phyloP scores from a whole-genome alignment of 495 filamentous ascomycete species.

The Lasiosphaeria miniovina region DNA sequence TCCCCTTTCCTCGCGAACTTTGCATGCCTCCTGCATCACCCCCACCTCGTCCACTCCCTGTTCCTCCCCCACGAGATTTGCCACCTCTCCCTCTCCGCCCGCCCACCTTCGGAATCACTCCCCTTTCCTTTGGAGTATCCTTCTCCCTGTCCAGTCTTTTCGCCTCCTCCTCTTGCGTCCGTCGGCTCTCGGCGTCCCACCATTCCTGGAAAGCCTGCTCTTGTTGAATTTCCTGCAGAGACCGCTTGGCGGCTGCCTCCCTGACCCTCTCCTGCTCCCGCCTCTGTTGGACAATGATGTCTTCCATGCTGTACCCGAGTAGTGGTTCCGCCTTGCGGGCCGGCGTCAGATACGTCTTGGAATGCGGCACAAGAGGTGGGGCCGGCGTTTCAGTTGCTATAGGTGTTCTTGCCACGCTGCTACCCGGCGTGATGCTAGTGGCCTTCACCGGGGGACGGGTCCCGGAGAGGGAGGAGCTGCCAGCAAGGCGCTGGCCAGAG shows the following conservation, averaged over 20 bases:
- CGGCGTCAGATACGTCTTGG: slow-evolving; percentile 48
- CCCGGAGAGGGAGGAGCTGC: slow-evolving; percentile 9
- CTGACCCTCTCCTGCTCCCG: slow-evolving; percentile 77
- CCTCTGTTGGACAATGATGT: slow-evolving; percentile 84
- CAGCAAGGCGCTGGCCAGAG: slow-evolving; percentile 42
- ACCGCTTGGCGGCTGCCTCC: slow-evolving; percentile 82
- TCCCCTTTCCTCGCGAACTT: slow-evolving; percentile 7
- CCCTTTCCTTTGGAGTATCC: slow-evolving; percentile 11
- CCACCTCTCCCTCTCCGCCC: slow-evolving; percentile 32
- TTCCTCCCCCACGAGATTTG: slow-evolving; percentile 13
- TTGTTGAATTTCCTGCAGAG: slow-evolving; percentile 86
- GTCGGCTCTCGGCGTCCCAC: slow-evolving; percentile 90
- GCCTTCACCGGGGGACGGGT: slow-evolving; percentile 8
- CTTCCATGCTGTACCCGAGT: slow-evolving; percentile 70
- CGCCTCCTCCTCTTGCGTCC: slow-evolving; percentile 63
- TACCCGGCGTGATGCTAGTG: slow-evolving; percentile 10
- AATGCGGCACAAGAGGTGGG: slow-evolving; percentile 44
- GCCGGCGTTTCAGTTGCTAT: slow-evolving; percentile 1
- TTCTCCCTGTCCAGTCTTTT: slow-evolving; percentile 32
- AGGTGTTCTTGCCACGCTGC: slow-evolving; percentile 10
- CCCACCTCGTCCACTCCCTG: slow-evolving; percentile 4
- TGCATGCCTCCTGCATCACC: background rate
- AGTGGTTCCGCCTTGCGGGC: slow-evolving; percentile 50
- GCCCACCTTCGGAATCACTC: slow-evolving; percentile 18
- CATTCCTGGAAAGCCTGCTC: slow-evolving; percentile 97